These are phyloP conservation scores for Botrytis squamosa DNA, from an alignment of 2,329 filamentous ascomycete species.

Conservation along the genomic window DNA sequence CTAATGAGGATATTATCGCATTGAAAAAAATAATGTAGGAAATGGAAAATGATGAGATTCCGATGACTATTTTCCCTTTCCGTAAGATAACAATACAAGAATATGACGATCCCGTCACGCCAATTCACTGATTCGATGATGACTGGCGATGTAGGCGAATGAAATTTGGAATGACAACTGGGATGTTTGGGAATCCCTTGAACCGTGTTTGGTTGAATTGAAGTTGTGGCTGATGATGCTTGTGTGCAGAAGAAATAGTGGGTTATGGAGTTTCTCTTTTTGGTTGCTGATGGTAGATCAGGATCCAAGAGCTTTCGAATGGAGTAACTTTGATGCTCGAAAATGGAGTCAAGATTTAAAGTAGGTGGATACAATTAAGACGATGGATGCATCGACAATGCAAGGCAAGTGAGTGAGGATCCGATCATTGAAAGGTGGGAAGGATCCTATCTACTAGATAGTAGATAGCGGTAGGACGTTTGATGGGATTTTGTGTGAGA, in stretches of 20 bases:
- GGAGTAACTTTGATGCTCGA: not conserved
- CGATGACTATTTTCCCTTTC: not conserved
- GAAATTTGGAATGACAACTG: slow-evolving; percentile 19
- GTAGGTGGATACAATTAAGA: not conserved
- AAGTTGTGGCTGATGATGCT: slow-evolving; percentile 7
- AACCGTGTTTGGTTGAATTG: not conserved
- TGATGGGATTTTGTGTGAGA: not conserved
- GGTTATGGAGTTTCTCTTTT: not conserved
- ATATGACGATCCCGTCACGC: not conserved
- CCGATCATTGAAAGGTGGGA: not conserved
- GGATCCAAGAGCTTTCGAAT: not conserved
- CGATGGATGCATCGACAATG: not conserved
- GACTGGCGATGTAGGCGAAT: slow-evolving; percentile 25
- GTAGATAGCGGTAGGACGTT: not conserved
- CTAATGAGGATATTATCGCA: slow-evolving; percentile 38
- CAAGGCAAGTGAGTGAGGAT: not conserved
- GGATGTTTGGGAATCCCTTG: not conserved
- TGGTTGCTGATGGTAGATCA: not conserved
- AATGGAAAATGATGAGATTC: slow-evolving; percentile 8
- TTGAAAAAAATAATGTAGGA: slow-evolving; percentile 25
- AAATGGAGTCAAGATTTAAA: not conserved
- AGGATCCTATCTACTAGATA: not conserved
- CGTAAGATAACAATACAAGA: not conserved
- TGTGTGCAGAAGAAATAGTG: slow-evolving; percentile 12
- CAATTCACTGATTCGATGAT: slow-evolving; percentile 7